Conservation (phyloP, 2,329 filamentous ascomycete species). For the Claviceps paspali region DNA sequence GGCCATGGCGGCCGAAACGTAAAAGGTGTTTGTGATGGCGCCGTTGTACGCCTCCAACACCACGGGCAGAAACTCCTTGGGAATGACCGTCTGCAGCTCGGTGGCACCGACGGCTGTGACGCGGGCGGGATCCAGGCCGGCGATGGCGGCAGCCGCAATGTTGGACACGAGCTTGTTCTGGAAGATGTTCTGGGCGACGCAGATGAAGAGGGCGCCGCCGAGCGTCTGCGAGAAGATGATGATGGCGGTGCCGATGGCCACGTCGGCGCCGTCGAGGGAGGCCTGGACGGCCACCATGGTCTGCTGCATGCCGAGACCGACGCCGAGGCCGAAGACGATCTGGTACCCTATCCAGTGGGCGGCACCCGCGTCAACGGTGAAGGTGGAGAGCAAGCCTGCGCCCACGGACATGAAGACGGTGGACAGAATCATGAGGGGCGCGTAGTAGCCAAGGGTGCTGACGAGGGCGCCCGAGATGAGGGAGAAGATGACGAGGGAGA, state of each 20-base stretch:
- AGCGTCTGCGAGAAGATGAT: constrained; percentile 30
- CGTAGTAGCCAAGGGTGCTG: constrained; percentile 24
- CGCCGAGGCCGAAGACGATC: constrained; percentile 26
- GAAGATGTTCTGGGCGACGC: constrained; percentile 35
- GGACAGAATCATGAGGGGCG: constrained; percentile 22
- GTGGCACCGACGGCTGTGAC: constrained; percentile 4
- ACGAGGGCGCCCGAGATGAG: constrained; percentile 15
- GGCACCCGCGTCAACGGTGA: constrained; percentile 9
- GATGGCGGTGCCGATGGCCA: constrained; percentile 30
- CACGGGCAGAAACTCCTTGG: constrained; percentile 3
- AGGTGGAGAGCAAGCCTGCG: constrained; percentile 26
- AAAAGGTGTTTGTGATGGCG: constrained; percentile 5
- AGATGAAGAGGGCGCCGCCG: constrained; percentile 33
- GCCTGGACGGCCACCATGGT: constrained; percentile 30
- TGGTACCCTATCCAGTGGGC: constrained; percentile 17
- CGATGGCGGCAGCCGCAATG: constrained; percentile 2
- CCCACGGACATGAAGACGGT: constrained; percentile 19
- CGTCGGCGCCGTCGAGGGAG: constrained; percentile 24
- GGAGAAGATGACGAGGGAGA: constrained; percentile 14
- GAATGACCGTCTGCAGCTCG: constrained; percentile 2
- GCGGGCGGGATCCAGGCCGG: constrained; percentile 1
- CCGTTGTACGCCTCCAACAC: constrained; percentile 5
- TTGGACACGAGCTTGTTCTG: constrained; percentile 23
- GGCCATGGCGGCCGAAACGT: constrained; percentile 4
- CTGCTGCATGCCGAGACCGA: constrained; percentile 28